Percentiles rank a stretch among this genome's conserved stretches.
Conservation (phyloP, 148 eudicot genomes). For the Pharnaceum exiguum region DNA sequence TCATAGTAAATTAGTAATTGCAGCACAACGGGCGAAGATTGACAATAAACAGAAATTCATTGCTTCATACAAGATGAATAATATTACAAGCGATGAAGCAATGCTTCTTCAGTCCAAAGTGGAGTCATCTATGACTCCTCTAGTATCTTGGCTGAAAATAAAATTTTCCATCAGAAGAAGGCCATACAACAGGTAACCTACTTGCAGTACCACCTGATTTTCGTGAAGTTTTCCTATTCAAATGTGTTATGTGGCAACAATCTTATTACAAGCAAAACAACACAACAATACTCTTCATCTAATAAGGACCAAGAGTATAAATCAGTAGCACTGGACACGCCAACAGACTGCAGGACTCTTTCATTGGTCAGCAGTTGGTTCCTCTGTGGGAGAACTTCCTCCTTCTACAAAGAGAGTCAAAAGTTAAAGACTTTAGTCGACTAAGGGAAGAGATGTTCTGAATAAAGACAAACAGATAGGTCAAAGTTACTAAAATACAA, state of each 20-base stretch:
- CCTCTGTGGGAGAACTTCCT: slow-evolving; percentile 51
- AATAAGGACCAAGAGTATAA: slow-evolving; percentile 14
- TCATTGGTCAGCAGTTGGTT: slow-evolving; percentile 53
- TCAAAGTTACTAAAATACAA: background rate
- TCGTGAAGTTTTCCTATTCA: slow-evolving; percentile 4
- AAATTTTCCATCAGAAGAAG: slow-evolving; percentile 15
- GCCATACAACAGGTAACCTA: slow-evolving; percentile 8
- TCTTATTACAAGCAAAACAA: slow-evolving; percentile 27
- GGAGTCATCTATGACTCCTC: background rate
- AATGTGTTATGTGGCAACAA: slow-evolving; percentile 6
- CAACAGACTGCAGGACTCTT: slow-evolving; percentile 6
- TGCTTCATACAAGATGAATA: too few relatives aligned
- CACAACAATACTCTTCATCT: slow-evolving; percentile 19
- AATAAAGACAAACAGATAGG: background rate
- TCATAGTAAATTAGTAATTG: too few relatives aligned
- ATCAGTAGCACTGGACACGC: slow-evolving; percentile 21
- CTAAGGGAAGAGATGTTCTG: background rate
- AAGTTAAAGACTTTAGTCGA: background rate
- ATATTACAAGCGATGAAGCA: too few relatives aligned
- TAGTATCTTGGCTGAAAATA: background rate
- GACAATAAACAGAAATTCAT: too few relatives aligned
- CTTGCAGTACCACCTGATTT: slow-evolving; percentile 7
- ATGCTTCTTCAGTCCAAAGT: too few relatives aligned
- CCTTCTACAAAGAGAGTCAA: slow-evolving; percentile 29
- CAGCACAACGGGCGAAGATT: too few relatives aligned